These are phyloP conservation scores for Taiozyma sp. DNA, from an alignment of 1,139 yeast genomes.

Conservation along the genomic window DNA sequence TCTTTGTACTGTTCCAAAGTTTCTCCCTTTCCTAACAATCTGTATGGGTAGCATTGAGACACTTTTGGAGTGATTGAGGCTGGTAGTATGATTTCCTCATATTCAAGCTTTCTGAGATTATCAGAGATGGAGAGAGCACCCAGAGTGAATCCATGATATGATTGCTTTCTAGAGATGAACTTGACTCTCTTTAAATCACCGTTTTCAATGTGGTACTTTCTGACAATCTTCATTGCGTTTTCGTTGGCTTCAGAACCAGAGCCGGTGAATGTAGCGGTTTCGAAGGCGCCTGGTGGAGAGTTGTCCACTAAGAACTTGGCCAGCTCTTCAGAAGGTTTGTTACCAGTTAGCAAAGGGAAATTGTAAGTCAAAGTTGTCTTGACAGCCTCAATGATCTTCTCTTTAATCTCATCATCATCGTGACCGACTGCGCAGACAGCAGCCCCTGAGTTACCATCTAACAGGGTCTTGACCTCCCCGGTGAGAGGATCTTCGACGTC, in stretches of 20 bases:
- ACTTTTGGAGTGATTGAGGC: constrained; percentile 39
- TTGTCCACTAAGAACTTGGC: constrained; percentile 45
- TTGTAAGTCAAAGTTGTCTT: constrained; percentile 35
- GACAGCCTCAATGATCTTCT: constrained; percentile 44
- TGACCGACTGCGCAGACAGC: constrained; percentile 60
- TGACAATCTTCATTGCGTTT: constrained; percentile 48
- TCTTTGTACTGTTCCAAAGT: constrained; percentile 42
- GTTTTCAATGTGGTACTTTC: constrained; percentile 48
- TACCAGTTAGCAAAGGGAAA: constrained; percentile 38
- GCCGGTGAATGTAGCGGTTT: constrained; percentile 47
- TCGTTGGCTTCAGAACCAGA: constrained; percentile 61
- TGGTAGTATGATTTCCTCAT: constrained; percentile 36
- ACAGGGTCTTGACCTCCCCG: constrained; percentile 32
- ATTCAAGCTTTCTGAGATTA: constrained; percentile 36
- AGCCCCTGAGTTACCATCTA: constrained; percentile 57
- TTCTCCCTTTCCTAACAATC: constrained; percentile 39
- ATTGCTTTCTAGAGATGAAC: constrained; percentile 44
- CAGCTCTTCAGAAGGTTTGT: constrained; percentile 41
- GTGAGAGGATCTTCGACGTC: constrained; percentile 42
- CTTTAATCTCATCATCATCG: constrained; percentile 45
- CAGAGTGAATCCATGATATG: constrained; percentile 54
- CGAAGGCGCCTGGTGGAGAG: constrained; percentile 48
- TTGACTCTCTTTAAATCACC: constrained; percentile 42
- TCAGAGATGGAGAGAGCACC: constrained; percentile 46
- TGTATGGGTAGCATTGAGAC: constrained; percentile 43